Conservation (phyloP, 2,329 filamentous ascomycete species). For the Diaporthe nobilis region DNA sequence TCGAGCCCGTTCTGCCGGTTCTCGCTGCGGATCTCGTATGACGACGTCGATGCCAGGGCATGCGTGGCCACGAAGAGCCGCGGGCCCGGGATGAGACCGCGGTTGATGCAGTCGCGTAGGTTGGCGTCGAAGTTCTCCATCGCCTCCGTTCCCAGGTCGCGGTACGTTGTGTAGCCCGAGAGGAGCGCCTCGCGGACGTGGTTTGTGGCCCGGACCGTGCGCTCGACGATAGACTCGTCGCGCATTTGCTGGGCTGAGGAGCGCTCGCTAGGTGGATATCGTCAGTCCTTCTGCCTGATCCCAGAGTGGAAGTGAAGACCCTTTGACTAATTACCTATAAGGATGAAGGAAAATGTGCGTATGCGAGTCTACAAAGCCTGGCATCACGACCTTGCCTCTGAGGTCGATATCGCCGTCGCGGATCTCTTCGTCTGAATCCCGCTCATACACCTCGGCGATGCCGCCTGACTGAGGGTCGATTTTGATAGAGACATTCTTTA, state of each 20-base stretch:
- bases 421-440: conserved; percentile 46
- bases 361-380: conserved; percentile 68
- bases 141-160: conserved; percentile 68
- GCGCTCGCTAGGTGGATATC: conserved; percentile 52
- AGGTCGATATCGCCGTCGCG: conserved; percentile 63
- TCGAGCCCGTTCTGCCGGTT: conserved; percentile 54
- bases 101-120: conserved; percentile 67
- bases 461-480: conserved; percentile 57
- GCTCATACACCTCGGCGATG: conserved; percentile 54
- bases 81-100: conserved; percentile 67
- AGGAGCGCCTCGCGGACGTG: conserved; percentile 66
- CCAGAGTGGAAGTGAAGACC: conserved; percentile 22
- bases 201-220: conserved; percentile 67
- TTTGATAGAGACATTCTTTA: conserved; percentile 58
- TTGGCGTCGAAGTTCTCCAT: conserved; percentile 64
- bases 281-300: not conserved
- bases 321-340: conserved; percentile 53
- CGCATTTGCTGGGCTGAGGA: conserved; percentile 64
- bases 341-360: conserved; percentile 70
- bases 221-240: conserved; percentile 70
- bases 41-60: conserved; percentile 62
- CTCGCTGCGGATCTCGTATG: conserved; percentile 65
- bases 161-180: conserved; percentile 72
- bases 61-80: conserved; percentile 69
- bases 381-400: conserved; percentile 65